A percentile compares a stretch with the other conserved stretches of the same genome.
These are phyloP conservation scores for Syzygium grande DNA, from an alignment of 345 rosid genomes.

Conservation along the genomic window DNA sequence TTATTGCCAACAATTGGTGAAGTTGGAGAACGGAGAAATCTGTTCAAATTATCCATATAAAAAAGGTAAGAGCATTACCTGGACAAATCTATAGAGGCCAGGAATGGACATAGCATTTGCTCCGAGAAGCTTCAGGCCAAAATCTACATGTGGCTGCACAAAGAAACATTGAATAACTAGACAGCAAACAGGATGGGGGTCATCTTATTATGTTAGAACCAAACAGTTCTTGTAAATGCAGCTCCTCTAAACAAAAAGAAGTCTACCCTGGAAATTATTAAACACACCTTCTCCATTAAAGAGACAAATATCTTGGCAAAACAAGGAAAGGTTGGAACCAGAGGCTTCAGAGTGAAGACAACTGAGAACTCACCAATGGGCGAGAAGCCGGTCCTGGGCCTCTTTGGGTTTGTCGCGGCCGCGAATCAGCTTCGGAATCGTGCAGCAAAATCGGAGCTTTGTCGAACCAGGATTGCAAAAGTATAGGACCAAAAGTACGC, in stretches of 20 bases:
- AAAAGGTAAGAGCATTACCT: too few species aligned
- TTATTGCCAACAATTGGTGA: background rate
- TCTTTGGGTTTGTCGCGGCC: too few species aligned
- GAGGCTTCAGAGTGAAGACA: constrained; percentile 62
- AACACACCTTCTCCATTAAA: constrained; percentile 83
- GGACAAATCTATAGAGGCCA: too few species aligned
- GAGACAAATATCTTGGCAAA: constrained; percentile 87
- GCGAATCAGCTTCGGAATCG: too few species aligned
- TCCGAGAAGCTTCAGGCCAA: too few species aligned
- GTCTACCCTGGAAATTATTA: background rate
- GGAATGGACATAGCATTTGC: too few species aligned
- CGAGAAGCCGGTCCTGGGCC: too few species aligned
- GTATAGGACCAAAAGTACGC: too few species aligned
- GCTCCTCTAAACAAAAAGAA: background rate
- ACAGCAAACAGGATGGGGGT: background rate
- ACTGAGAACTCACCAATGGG: too few species aligned
- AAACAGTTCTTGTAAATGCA: background rate
- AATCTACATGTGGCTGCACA: too few species aligned
- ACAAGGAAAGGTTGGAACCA: constrained; percentile 87
- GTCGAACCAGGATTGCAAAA: too few species aligned
- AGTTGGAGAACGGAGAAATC: background rate
- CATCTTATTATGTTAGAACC: background rate
- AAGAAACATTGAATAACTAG: background rate
- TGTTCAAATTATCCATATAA: background rate
- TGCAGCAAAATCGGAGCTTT: too few species aligned